Evolutionary conservation across 148 eudicot genomes (phyloP), one percentile per base, ranked within the genome.

Genomic region (Vaccinium corymbosum): DNA sequence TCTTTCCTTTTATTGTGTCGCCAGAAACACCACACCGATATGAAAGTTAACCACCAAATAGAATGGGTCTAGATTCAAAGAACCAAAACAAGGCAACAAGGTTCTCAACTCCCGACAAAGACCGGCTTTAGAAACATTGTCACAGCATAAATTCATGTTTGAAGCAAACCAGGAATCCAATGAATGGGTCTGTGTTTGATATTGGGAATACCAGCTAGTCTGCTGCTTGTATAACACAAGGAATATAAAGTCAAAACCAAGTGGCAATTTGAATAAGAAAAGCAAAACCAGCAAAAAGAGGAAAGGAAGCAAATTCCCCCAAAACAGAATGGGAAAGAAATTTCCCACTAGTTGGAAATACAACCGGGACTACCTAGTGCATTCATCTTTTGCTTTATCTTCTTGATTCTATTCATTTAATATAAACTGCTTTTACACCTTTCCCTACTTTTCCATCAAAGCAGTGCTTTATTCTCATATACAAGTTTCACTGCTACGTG

Each of bases 321-420:
- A 20, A 38, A 38, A 66, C 49, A 13, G 78, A 48, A 79, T 79
- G 51, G 51, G 83, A 25, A 68, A 53, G 83, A 79, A 80, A 88
- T 88, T 78, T 46, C 74, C 84, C 42, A n/a, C 50, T 27, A 82
- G 57, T 32, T 32, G 80, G 83, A 81, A 53, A 55, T 82, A 86
- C 84, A 82, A 42, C 46, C 6, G 46, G 46, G 75, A 80, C 56
- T 79, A 79, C 55, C 80, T 38, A 61, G 83, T 64, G 77, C 64
- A 83, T 83, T 76, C 90, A 80, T 78, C 91, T 83, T 87, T 88
- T 53, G 81, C 84, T 88, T 86, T 89, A 83, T 78, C 83, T 79
- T 46, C 80, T 56, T 77, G 89, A 87, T 89, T 86, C 90, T 85
- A 68, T 81, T 87, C 84, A 78, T 73, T 66, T 46, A 83, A 74